A percentile compares a stretch with the other conserved stretches of the same genome.
Conservation (phyloP, 768 basidiomycete species). For the Infundibulicybe gibba region DNA sequence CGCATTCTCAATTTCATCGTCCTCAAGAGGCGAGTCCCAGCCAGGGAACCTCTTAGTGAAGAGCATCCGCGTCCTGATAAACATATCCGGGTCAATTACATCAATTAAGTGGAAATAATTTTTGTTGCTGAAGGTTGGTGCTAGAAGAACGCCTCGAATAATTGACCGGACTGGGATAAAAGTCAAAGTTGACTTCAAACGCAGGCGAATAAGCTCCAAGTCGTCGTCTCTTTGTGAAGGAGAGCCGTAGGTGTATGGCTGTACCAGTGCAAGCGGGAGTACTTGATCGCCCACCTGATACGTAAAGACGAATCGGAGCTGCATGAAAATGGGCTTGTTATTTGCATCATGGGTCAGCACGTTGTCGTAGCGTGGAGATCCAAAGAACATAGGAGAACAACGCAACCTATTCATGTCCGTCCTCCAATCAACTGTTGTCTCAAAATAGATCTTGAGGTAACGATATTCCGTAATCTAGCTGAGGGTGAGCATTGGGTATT, state of each 20-base stretch:
- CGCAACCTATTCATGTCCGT: slow-evolving; percentile 15
- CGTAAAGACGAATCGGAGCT: slow-evolving; percentile 16
- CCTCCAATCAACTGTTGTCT: slow-evolving; percentile 18
- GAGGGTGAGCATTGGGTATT: background rate
- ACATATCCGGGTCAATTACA: background rate
- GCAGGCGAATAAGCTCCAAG: background rate
- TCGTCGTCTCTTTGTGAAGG: background rate
- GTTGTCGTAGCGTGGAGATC: slow-evolving; percentile 16
- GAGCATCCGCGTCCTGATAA: too few species aligned
- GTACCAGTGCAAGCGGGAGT: slow-evolving; percentile 16
- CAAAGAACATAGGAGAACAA: slow-evolving; percentile 20
- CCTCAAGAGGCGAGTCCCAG: too few species aligned
- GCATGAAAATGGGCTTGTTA: slow-evolving; percentile 10
- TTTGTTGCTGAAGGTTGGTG: background rate
- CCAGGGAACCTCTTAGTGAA: too few species aligned
- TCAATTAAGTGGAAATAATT: background rate
- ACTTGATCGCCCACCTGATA: slow-evolving; percentile 7
- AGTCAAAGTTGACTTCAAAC: background rate
- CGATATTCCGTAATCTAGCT: slow-evolving; percentile 15
- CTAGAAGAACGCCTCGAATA: background rate
- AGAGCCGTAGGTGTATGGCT: slow-evolving; percentile 4
- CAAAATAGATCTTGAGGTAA: slow-evolving; percentile 20
- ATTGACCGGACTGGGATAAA: background rate
- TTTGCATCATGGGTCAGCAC: slow-evolving; percentile 16
- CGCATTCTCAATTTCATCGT: too few species aligned